Evolutionary conservation across 371 early-diverging fungal species (phyloP).

Genomic region (Lichtheimia ramosa): DNA sequence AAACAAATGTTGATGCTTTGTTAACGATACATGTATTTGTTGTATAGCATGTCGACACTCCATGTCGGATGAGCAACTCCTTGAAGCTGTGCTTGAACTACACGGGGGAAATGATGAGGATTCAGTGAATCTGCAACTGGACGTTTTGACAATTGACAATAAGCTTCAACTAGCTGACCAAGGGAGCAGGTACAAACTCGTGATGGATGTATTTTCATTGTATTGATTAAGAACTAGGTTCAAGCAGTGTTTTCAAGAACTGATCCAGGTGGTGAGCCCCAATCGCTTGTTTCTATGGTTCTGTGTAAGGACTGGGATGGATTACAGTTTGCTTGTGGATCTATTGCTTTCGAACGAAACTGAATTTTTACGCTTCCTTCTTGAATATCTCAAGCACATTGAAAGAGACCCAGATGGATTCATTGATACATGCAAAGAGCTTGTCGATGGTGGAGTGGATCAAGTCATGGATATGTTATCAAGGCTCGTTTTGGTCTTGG

Average conservation of each 20-base stretch:
- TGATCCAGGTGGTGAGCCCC: constrained; percentile 6
- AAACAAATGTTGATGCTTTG: no score
- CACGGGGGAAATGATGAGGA: constrained; percentile 21
- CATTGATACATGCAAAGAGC: neutral
- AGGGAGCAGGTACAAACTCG: neutral
- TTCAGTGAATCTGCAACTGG: constrained; percentile 17
- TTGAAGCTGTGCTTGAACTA: constrained; percentile 13
- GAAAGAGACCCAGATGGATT: constrained; percentile 8
- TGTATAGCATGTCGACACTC: neutral
- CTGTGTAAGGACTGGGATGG: constrained; percentile 16
- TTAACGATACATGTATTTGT: neutral
- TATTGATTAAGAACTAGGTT: neutral
- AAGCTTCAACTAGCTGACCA: neutral
- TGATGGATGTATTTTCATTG: no score
- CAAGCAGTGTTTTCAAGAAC: neutral
- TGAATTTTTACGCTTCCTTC: constrained; percentile 15
- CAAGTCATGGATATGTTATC: constrained; percentile 4
- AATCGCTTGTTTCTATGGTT: constrained; percentile 19
- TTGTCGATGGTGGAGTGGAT: neutral
- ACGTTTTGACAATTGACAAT: constrained; percentile 6
- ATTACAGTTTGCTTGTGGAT: constrained; percentile 16
- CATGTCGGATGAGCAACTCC: constrained; percentile 2
- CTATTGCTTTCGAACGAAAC: constrained; percentile 21
- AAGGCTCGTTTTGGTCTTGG: neutral
- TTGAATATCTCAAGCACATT: constrained; percentile 16